These are phyloP conservation scores for Globisporangium recalcitrans DNA, from an alignment of 352 stramenopile genomes.

Conservation along the genomic window DNA sequence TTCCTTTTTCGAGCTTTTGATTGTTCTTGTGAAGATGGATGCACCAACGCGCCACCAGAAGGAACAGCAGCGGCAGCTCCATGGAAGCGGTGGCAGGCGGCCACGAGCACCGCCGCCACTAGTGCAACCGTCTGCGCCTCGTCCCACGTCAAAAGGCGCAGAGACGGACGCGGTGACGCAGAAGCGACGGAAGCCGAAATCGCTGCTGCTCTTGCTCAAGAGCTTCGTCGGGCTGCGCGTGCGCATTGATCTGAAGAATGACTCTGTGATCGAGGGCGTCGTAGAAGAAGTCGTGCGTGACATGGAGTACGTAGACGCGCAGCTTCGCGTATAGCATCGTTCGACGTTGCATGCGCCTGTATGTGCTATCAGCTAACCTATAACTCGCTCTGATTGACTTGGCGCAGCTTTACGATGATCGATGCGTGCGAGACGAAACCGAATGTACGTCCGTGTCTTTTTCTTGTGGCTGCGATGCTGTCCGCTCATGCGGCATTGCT, in stretches of 20 bases:
- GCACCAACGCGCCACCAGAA: not conserved
- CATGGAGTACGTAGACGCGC: constrained; percentile 83
- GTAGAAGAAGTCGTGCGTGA: constrained; percentile 81
- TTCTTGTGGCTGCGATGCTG: not conserved
- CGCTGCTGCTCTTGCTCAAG: constrained; percentile 77
- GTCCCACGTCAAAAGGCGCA: not conserved
- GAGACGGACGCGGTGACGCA: not conserved
- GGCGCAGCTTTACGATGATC: constrained; percentile 58
- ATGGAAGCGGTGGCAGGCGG: not conserved
- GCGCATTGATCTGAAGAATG: constrained; percentile 82
- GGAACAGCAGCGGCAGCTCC: not conserved
- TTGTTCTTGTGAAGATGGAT: constrained; percentile 11
- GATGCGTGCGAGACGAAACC: constrained; percentile 72
- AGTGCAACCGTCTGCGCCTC: not conserved
- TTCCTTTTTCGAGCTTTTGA: not conserved
- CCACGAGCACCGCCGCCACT: not conserved
- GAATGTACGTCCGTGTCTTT: constrained; percentile 30
- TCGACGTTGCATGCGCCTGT: not conserved
- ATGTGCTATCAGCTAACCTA: not conserved
- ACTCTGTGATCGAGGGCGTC: constrained; percentile 67
- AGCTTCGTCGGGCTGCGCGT: constrained; percentile 79
- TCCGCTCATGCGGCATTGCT: not conserved
- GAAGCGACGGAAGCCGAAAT: constrained; percentile 30
- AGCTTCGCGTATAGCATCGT: no score
- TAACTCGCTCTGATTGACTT: not conserved